Evolutionary conservation across 371 early-diverging fungal genomes (phyloP).

Genomic region (Batkoa obscura): DNA sequence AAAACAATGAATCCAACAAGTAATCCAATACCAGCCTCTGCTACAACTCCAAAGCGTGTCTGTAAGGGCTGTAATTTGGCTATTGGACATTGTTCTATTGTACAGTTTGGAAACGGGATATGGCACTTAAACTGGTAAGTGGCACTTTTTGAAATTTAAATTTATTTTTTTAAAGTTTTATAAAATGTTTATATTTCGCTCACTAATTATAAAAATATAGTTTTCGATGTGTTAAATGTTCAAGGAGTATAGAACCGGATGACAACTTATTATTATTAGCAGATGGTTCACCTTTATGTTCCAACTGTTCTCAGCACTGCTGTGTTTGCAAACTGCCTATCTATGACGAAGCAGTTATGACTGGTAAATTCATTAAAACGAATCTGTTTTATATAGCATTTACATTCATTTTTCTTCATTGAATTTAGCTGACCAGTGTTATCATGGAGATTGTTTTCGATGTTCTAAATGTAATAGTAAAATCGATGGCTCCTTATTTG

Average conservation of each 20-base stretch:
- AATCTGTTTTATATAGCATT: not conserved
- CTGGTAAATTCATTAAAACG: conserved; percentile 20
- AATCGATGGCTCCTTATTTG: conserved; percentile 6
- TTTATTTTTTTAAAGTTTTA: not conserved
- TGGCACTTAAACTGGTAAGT: conserved; percentile 61
- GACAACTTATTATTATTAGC: conserved; percentile 57
- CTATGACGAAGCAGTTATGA: conserved; percentile 75
- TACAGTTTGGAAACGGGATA: conserved; percentile 66
- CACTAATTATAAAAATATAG: conserved; percentile 13
- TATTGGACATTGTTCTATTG: conserved; percentile 66
- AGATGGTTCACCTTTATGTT: conserved; percentile 69
- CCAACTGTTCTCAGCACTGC: conserved; percentile 73
- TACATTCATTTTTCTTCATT: not conserved
- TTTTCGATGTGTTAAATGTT: conserved; percentile 62
- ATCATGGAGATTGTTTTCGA: conserved; percentile 20
- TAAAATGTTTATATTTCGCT: not conserved
- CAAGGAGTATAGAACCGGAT: conserved; percentile 51
- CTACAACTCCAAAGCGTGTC: not conserved
- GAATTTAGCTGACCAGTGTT: conserved; percentile 12
- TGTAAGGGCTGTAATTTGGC: conserved; percentile 53
- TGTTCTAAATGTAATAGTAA: conserved; percentile 12
- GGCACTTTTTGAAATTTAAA: not conserved
- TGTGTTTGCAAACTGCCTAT: conserved; percentile 59
- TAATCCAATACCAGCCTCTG: too few relatives aligned
- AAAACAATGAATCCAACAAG: too few relatives aligned